A percentile compares a stretch with the other conserved stretches of the same genome.
phyloP scores from a whole-genome alignment of 192 early-diverging fungal species.

The Mortierella alpina region DNA sequence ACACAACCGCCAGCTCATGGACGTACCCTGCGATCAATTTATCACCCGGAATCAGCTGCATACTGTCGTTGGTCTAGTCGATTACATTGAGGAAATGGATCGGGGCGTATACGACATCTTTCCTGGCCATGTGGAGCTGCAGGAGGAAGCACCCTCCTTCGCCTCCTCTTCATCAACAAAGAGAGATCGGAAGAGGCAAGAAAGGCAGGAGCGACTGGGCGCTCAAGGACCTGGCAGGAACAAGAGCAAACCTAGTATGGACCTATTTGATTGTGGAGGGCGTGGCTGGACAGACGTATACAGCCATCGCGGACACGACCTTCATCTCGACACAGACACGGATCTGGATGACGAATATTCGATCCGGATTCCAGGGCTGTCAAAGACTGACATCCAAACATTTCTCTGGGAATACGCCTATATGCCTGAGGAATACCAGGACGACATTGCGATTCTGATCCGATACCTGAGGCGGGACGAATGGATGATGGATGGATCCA shows the following conservation, averaged over 20 bases:
- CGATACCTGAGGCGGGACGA: constrained; percentile 45
- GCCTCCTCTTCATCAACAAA: constrained; percentile 29
- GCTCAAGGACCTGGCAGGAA: neutral
- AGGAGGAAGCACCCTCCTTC: constrained; percentile 37
- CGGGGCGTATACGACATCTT: constrained; percentile 38
- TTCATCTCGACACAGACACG: constrained; percentile 19
- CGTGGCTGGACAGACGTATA: constrained; percentile 16
- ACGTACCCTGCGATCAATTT: constrained; percentile 48
- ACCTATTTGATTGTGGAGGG: neutral
- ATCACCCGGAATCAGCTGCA: constrained; percentile 42
- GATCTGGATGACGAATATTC: constrained; percentile 48
- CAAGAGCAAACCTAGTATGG: neutral
- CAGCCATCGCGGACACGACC: constrained; percentile 9
- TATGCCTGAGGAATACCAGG: constrained; percentile 39
- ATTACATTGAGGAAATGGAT: constrained; percentile 48
- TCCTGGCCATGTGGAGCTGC: constrained; percentile 22
- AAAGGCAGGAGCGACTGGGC: neutral
- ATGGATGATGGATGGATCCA: constrained; percentile 47
- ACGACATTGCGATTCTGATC: constrained; percentile 49
- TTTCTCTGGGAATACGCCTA: constrained; percentile 52
- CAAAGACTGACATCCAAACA: constrained; percentile 48
- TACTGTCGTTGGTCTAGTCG: constrained; percentile 34
- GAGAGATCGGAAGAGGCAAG: constrained; percentile 12
- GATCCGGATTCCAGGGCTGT: constrained; percentile 31
- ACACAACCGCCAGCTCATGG: constrained; percentile 38